phyloP scores from a whole-genome alignment of 768 basidiomycete genomes.

The Pleurotus eryngii region DNA sequence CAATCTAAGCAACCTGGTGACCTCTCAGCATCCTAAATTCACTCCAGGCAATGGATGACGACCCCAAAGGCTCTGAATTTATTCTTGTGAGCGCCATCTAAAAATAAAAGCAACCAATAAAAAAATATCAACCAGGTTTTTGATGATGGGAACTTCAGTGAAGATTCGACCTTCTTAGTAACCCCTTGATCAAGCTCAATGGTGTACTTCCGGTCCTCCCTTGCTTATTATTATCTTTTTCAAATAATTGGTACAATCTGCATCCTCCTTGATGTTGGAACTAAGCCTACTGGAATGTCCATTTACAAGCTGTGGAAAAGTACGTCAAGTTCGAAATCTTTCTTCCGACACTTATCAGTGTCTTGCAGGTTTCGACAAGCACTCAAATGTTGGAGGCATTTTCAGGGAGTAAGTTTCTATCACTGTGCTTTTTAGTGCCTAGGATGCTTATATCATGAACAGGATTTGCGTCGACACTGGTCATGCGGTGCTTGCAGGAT shows the following conservation, averaged over 20 bases:
- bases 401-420: conserved; percentile 75
- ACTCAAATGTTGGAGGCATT: conserved; percentile 85
- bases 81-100: conserved; percentile 27
- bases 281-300: conserved; percentile 90
- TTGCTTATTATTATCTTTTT: background rate
- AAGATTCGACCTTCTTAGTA: conserved; percentile 53
- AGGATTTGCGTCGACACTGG: conserved; percentile 87
- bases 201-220: conserved; percentile 35
- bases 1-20: conserved; percentile 29
- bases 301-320: conserved; percentile 98
- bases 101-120: background rate
- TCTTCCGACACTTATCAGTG: background rate
- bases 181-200: conserved; percentile 78
- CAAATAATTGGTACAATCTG: conserved; percentile 53
- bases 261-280: conserved; percentile 91
- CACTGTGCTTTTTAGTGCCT: background rate
- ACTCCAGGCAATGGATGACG: conserved; percentile 47
- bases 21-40: conserved; percentile 54
- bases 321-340: conserved; percentile 17
- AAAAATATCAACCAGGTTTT: conserved; percentile 21
- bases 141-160: conserved; percentile 43
- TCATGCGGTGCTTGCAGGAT: conserved; percentile 66
- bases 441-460: background rate
- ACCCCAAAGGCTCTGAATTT: conserved; percentile 48
- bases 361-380: conserved; percentile 68